These are phyloP conservation scores for Colletotrichum sp. DNA, from an alignment of 2,329 filamentous ascomycete species.

Conservation along the genomic window DNA sequence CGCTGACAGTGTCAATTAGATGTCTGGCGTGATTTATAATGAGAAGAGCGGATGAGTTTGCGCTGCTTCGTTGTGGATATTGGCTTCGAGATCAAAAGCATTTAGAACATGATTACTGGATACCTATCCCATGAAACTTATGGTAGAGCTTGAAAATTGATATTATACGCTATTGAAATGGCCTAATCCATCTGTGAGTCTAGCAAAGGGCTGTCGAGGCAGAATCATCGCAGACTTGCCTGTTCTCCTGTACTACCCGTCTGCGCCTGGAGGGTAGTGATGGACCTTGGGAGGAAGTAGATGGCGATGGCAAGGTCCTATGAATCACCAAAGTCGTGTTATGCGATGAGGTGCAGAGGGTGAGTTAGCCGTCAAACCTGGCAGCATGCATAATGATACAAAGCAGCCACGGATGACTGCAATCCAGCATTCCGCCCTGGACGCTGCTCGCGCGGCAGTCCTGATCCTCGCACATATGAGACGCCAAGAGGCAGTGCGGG, in stretches of 20 bases:
- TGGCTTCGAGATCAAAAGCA: not conserved
- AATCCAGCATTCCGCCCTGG: not conserved
- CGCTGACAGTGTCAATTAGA: not conserved
- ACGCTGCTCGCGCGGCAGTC: not conserved
- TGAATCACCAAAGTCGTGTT: not conserved
- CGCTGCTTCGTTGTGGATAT: not conserved
- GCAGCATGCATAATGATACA: fast-evolving
- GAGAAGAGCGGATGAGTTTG: not conserved
- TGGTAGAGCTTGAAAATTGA: not conserved
- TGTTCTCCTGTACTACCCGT: not conserved
- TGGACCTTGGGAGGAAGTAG: not conserved
- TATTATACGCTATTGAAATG: not conserved
- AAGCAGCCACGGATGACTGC: not conserved
- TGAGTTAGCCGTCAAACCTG: not conserved
- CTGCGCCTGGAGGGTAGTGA: not conserved
- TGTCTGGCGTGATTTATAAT: not conserved
- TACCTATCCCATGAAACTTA: not conserved
- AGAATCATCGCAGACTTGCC: not conserved
- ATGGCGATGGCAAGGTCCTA: not conserved
- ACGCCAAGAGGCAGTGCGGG: not conserved
- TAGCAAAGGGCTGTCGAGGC: not conserved
- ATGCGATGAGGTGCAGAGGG: not conserved
- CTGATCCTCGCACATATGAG: not conserved
- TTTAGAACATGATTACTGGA: not conserved
- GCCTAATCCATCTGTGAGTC: not conserved